Percentiles rank a stretch among this genome's conserved stretches.
phyloP scores from a whole-genome alignment of 148 eudicot genomes.

The Salicornia ramosissima region DNA sequence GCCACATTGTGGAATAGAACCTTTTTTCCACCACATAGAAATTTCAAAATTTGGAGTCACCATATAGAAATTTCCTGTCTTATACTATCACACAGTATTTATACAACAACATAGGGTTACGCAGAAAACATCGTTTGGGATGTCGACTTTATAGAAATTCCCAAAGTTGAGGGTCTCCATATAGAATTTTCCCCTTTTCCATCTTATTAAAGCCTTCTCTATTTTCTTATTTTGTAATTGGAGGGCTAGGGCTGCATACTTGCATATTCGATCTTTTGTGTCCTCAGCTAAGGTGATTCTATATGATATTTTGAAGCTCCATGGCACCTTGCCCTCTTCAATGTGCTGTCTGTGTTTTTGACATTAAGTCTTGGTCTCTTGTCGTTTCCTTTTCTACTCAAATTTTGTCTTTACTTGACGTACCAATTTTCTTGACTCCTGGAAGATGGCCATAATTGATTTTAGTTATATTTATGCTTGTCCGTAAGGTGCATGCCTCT shows the following conservation, averaged over 20 bases:
- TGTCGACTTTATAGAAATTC: no score
- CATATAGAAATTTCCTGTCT: no score
- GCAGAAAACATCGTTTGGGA: no score
- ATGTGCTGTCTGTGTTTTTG: not conserved
- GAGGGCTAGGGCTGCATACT: not conserved
- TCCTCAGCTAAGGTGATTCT: not conserved
- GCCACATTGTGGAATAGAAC: no score
- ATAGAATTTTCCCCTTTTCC: not conserved
- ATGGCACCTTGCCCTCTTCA: not conserved
- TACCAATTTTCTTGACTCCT: not conserved
- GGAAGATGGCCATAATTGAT: not conserved
- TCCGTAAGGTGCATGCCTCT: not conserved
- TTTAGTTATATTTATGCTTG: not conserved
- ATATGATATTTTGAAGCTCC: not conserved
- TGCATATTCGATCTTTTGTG: conserved; percentile 4
- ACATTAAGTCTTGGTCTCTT: not conserved
- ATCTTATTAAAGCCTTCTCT: no score
- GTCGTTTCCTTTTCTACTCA: not conserved
- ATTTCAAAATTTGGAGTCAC: no score
- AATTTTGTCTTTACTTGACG: not conserved
- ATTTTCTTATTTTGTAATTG: not conserved
- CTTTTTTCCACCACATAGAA: no score
- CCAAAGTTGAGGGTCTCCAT: no score
- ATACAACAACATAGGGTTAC: no score
- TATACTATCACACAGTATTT: no score